Conservation (phyloP, 2,329 filamentous ascomycete species). For the Fusarium algeriense region DNA sequence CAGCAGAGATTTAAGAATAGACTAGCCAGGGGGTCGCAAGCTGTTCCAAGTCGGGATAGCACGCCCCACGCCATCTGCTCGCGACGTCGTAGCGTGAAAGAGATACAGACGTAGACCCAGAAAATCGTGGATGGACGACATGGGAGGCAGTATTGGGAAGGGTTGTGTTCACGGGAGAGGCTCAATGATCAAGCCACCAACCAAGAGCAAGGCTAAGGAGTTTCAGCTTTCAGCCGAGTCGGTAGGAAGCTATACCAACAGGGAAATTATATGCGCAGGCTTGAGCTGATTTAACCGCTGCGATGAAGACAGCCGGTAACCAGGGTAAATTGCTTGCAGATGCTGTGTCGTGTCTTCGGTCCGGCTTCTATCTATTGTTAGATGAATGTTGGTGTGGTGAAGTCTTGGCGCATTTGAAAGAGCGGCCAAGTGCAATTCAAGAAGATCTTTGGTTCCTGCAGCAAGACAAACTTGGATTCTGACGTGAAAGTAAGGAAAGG, state of each 20-base stretch:
- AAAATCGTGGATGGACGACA: not conserved
- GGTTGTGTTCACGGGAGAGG: slow-evolving; percentile 29
- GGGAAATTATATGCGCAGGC: slow-evolving; percentile 40
- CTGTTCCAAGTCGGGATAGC: slow-evolving; percentile 41
- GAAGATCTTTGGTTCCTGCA: slow-evolving; percentile 22
- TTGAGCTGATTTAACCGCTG: slow-evolving; percentile 39
- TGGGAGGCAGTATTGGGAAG: not conserved
- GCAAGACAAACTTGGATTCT: slow-evolving; percentile 13
- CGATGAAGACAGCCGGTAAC: slow-evolving; percentile 12
- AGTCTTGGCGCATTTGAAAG: slow-evolving; percentile 3
- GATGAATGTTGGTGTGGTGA: slow-evolving; percentile 14
- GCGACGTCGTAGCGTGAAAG: slow-evolving; percentile 33
- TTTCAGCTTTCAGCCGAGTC: slow-evolving; percentile 44
- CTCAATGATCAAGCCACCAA: slow-evolving; percentile 22
- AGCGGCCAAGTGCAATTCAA: not conserved
- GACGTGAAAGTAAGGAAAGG: not conserved
- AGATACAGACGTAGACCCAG: slow-evolving; percentile 27
- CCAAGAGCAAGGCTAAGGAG: slow-evolving; percentile 33
- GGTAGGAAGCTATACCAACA: slow-evolving; percentile 28
- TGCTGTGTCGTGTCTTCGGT: slow-evolving; percentile 20
- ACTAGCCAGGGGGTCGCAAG: slow-evolving; percentile 32
- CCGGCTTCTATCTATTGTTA: slow-evolving; percentile 30
- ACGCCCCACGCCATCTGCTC: slow-evolving; percentile 42
- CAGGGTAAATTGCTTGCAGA: slow-evolving; percentile 32
- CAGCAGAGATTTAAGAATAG: slow-evolving; percentile 28